Evolutionary conservation across 176 grass and related monocot species (phyloP).

Genomic region (Tillandsia fasciculata): DNA sequence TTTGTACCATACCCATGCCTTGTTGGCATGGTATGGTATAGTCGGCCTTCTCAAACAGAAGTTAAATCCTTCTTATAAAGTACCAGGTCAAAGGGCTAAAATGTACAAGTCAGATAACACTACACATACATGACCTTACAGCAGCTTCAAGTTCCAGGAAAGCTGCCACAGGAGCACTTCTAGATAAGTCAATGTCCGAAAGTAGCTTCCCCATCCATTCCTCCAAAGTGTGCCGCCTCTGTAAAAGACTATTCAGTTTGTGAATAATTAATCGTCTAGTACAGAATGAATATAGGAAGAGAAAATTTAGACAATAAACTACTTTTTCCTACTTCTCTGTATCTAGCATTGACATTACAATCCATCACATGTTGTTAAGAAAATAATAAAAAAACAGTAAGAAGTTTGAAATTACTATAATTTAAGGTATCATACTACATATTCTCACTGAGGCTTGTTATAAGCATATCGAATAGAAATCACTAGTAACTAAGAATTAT

Average conservation of each 20-base stretch:
- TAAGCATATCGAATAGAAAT: no score
- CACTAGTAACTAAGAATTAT: no score
- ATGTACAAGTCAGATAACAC: conserved; percentile 9
- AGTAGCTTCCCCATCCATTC: conserved; percentile 95
- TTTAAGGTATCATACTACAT: no score
- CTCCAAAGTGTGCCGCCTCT: conserved; percentile 85
- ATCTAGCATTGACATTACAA: neutral
- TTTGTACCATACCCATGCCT: no score
- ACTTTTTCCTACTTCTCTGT: neutral
- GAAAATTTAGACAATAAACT: neutral
- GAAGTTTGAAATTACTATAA: no score
- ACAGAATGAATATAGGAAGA: conserved; percentile 16
- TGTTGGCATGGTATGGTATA: no score
- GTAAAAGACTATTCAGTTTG: conserved; percentile 29
- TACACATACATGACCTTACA: conserved; percentile 67
- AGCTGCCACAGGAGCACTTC: conserved; percentile 81
- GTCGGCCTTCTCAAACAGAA: no score
- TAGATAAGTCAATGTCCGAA: conserved; percentile 89
- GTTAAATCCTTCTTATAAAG: neutral
- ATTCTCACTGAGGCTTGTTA: no score
- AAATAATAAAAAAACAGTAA: neutral
- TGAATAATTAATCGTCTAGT: conserved; percentile 21
- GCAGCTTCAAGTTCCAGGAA: conserved; percentile 96
- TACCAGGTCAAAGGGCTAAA: neutral
- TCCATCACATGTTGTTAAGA: neutral